phyloP scores from a whole-genome alignment of 2,329 filamentous ascomycete genomes.

The Neurospora sp. region DNA sequence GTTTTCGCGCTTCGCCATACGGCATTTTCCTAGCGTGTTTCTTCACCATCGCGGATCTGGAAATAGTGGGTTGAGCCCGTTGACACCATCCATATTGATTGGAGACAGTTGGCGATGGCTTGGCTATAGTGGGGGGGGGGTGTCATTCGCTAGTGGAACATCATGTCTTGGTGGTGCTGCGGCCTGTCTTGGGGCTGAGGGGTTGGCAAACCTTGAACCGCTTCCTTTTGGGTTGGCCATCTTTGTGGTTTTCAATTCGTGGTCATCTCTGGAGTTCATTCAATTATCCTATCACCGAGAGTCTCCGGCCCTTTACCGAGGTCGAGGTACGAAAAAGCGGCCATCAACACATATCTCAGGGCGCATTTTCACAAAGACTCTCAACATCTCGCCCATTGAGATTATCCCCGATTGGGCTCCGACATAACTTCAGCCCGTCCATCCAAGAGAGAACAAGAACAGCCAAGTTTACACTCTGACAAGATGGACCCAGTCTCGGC shows the following conservation, averaged over 20 bases:
- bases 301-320: not conserved
- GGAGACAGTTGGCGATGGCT: not conserved
- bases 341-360: not conserved
- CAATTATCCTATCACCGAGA: not conserved
- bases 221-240: not conserved
- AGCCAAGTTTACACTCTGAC: not conserved
- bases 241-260: not conserved
- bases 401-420: not conserved
- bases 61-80: not conserved
- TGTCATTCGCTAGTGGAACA: not conserved
- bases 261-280: not conserved
- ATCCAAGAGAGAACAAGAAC: not conserved
- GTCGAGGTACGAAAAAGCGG: not conserved
- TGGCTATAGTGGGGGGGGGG: not conserved
- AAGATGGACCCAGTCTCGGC: constrained; percentile 34
- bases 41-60: not conserved
- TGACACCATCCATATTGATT: not conserved
- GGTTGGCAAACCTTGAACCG: not conserved
- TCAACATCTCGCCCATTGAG: not conserved
- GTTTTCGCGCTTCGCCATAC: not conserved
- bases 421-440: not conserved
- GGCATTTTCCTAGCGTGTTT: not conserved
- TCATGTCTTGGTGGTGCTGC: not conserved
- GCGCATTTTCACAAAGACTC: not conserved
- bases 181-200: not conserved